A percentile compares a stretch with the other conserved stretches of the same genome.
phyloP scores from a whole-genome alignment of 2,329 filamentous ascomycete genomes.

The Fusarium sp. region DNA sequence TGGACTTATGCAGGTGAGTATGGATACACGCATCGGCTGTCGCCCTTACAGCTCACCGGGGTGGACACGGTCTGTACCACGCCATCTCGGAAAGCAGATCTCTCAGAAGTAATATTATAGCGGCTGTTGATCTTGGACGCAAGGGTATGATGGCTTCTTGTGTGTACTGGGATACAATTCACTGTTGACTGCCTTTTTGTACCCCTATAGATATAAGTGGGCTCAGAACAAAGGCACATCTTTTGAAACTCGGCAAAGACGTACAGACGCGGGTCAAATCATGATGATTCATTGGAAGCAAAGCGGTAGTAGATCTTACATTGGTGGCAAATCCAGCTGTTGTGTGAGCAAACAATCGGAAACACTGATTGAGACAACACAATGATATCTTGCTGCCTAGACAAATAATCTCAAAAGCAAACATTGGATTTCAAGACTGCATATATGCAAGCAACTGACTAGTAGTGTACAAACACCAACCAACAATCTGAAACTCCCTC shows the following conservation, averaged over 20 bases:
- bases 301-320: no score
- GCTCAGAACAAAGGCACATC: not conserved
- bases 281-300: no score
- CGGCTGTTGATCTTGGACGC: no score
- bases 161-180: no score
- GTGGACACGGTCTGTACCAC: constrained; percentile 29
- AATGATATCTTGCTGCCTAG: not conserved
- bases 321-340: not conserved
- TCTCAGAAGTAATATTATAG: not conserved
- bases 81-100: constrained; percentile 1
- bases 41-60: constrained; percentile 26
- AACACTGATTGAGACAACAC: not conserved
- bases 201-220: not conserved
- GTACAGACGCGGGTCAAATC: not conserved
- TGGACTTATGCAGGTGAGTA: not conserved
- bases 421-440: not conserved
- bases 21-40: constrained; percentile 14
- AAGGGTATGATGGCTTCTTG: no score
- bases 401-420: not conserved
- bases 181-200: no score
- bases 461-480: not conserved
- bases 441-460: not conserved
- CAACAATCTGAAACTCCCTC: constrained; percentile 6
- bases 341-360: not conserved
- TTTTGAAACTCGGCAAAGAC: not conserved